Percentiles rank a stretch among this genome's conserved stretches.
Conservation (phyloP, 371 early-diverging fungal genomes). For the Cokeromyces recurvatus region DNA sequence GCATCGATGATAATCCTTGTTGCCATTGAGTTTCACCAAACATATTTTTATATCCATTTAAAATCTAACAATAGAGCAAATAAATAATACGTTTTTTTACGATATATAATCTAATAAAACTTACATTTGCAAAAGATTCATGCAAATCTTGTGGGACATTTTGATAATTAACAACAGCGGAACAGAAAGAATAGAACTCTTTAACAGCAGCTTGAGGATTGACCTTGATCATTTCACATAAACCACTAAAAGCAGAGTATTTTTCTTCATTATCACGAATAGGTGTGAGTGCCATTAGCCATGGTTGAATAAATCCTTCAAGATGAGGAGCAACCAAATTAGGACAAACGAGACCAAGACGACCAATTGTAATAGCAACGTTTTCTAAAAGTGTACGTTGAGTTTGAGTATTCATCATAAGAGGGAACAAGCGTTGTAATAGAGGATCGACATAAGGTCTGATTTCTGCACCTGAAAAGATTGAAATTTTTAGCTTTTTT, state of each 20-base stretch:
- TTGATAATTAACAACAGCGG: constrained; percentile 68
- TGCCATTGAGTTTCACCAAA: constrained; percentile 67
- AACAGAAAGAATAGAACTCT: constrained; percentile 66
- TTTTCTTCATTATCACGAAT: constrained; percentile 92
- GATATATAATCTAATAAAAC: background rate
- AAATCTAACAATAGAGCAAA: constrained; percentile 14
- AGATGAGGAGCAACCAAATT: constrained; percentile 74
- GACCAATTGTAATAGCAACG: constrained; percentile 91
- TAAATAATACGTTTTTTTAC: background rate
- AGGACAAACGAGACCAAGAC: constrained; percentile 86
- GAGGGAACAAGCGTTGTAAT: constrained; percentile 74
- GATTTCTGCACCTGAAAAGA: constrained; percentile 50
- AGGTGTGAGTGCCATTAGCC: constrained; percentile 65
- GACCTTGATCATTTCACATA: constrained; percentile 82
- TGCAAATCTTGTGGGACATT: constrained; percentile 56
- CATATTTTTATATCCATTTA: constrained; percentile 69
- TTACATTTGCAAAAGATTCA: constrained; percentile 65
- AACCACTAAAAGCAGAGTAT: constrained; percentile 87
- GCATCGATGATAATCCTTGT: constrained; percentile 51
- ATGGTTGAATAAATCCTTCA: constrained; percentile 66
- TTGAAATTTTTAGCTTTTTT: no score
- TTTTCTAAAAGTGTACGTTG: constrained; percentile 84
- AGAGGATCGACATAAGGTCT: constrained; percentile 71
- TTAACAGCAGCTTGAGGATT: constrained; percentile 82
- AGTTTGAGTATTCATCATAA: constrained; percentile 64